Percentiles rank a stretch among this genome's conserved stretches.
phyloP scores from a whole-genome alignment of 2,329 filamentous ascomycete genomes.

The Exophiala sp. region DNA sequence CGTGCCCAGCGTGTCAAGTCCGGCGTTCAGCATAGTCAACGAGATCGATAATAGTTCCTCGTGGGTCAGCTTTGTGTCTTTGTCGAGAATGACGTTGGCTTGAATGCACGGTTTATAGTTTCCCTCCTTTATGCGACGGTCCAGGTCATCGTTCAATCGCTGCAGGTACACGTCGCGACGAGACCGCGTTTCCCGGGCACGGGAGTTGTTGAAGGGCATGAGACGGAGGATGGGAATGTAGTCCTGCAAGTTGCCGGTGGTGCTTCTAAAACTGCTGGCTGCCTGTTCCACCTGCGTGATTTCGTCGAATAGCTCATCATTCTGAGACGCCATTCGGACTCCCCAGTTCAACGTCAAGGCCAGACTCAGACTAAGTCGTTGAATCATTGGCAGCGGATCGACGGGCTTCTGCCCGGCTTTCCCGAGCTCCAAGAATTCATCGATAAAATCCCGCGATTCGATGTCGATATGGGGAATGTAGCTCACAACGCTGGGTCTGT shows the following conservation, averaged over 20 bases:
- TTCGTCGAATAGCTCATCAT: conserved; percentile 58
- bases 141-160: conserved; percentile 55
- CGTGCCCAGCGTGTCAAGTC: conserved; percentile 64
- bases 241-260: conserved; percentile 59
- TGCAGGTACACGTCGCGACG: conserved; percentile 60
- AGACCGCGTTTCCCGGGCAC: conserved; percentile 57
- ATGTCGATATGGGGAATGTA: conserved; percentile 61
- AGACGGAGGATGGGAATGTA: conserved; percentile 58
- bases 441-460: conserved; percentile 60
- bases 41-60: conserved; percentile 63
- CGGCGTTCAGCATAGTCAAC: conserved; percentile 65
- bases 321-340: conserved; percentile 55
- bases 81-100: conserved; percentile 62
- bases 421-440: conserved; percentile 58
- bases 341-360: conserved; percentile 65
- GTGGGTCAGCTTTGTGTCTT: conserved; percentile 58
- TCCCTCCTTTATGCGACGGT: conserved; percentile 59
- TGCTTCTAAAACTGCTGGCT: conserved; percentile 58
- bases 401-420: conserved; percentile 52
- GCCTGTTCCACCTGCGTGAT: conserved; percentile 63
- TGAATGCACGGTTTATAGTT: conserved; percentile 63
- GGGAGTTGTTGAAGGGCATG: conserved; percentile 57
- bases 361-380: conserved; percentile 60
- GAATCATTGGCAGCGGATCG: conserved; percentile 65
- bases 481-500: conserved; percentile 60